Evolutionary conservation across 805 yeast species (phyloP).

Genomic region (Candida broadrunensis): DNA sequence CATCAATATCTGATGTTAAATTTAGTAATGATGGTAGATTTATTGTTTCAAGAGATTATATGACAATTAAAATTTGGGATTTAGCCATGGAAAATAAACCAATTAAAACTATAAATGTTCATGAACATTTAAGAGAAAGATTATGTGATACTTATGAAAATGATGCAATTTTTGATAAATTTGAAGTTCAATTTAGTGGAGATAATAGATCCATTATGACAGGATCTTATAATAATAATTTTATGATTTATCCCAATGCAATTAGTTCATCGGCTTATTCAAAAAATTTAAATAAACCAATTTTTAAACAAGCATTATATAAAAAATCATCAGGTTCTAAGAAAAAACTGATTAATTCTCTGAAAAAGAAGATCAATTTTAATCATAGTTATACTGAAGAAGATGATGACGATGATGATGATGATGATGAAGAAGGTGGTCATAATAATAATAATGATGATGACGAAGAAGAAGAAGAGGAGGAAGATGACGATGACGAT

Average conservation of each 20-base stretch:
- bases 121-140: slow-evolving; percentile 89
- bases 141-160: slow-evolving; percentile 97
- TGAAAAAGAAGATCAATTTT: neutral
- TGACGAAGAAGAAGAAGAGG: slow-evolving; percentile 24
- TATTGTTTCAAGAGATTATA: slow-evolving; percentile 94
- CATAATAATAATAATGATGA: slow-evolving; percentile 24
- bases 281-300: slow-evolving; percentile 7
- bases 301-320: slow-evolving; percentile 11
- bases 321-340: slow-evolving; percentile 9
- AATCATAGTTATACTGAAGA: slow-evolving; percentile 24
- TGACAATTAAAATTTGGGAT: slow-evolving; percentile 98
- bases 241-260: slow-evolving; percentile 92
- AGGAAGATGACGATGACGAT: slow-evolving; percentile 18
- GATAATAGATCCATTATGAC: slow-evolving; percentile 92
- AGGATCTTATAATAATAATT: slow-evolving; percentile 95
- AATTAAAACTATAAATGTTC: slow-evolving; percentile 88
- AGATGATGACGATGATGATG: slow-evolving; percentile 39
- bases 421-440: slow-evolving; percentile 27
- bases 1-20: slow-evolving; percentile 89
- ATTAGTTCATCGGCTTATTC: slow-evolving; percentile 11
- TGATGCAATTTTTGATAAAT: slow-evolving; percentile 97
- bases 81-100: slow-evolving; percentile 96
- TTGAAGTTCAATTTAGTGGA: slow-evolving; percentile 93
- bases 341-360: neutral
- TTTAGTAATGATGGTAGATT: slow-evolving; percentile 90